Conservation (phyloP, 1,284 basidiomycete species). For the Malassezia arunalokei region DNA sequence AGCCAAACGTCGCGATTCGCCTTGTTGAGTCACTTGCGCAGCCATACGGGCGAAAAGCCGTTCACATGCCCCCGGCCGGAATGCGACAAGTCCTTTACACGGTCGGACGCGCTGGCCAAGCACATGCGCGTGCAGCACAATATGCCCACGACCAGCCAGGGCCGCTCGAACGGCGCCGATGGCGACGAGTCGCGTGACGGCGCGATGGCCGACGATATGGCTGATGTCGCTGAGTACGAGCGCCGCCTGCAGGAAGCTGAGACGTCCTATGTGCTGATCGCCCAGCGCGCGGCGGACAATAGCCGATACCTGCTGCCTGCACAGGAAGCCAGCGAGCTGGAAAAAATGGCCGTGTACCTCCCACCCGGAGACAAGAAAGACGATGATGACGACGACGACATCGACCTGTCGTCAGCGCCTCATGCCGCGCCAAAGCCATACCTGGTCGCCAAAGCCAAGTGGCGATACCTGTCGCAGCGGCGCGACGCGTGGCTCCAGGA, state of each 20-base stretch:
- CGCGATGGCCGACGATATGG: slow-evolving; percentile 27
- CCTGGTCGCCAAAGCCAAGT: slow-evolving; percentile 39
- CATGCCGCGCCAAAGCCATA: slow-evolving; percentile 18
- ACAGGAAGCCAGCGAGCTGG: slow-evolving; percentile 27
- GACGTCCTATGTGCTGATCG: background rate
- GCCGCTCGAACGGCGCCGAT: slow-evolving; percentile 10
- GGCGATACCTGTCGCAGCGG: slow-evolving; percentile 17
- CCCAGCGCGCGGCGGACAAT: slow-evolving; percentile 7
- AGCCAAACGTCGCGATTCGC: slow-evolving; percentile 76
- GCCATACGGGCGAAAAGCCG: slow-evolving; percentile 81
- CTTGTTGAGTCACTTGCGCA: slow-evolving; percentile 64
- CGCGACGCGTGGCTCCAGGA: slow-evolving; percentile 21
- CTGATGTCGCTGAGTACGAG: slow-evolving; percentile 25
- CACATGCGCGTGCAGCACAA: slow-evolving; percentile 76
- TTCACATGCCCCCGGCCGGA: slow-evolving; percentile 75
- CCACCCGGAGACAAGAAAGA: background rate
- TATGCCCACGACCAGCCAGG: slow-evolving; percentile 25
- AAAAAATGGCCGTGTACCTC: slow-evolving; percentile 13
- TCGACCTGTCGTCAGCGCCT: slow-evolving; percentile 10
- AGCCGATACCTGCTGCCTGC: slow-evolving; percentile 21
- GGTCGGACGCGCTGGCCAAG: slow-evolving; percentile 77
- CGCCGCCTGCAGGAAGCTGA: slow-evolving; percentile 2
- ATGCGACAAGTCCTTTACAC: slow-evolving; percentile 83
- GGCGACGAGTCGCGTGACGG: slow-evolving; percentile 15
- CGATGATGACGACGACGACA: background rate